phyloP scores from a whole-genome alignment of 352 stramenopile species.

The Albugo laibachii region DNA sequence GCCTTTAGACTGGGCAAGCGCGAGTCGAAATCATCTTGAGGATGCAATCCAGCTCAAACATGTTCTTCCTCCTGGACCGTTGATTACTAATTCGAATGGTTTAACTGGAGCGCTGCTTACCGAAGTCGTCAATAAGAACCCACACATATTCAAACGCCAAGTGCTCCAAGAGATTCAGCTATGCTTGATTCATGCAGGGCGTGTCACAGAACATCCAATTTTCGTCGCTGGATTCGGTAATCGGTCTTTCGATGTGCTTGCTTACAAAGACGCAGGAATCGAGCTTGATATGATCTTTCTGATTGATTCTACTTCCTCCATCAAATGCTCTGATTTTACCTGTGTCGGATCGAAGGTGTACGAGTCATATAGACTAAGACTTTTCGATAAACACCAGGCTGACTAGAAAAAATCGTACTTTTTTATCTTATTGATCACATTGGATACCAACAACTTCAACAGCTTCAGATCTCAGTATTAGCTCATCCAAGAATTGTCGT shows the following conservation, averaged over 20 bases:
- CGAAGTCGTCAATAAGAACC: constrained; percentile 75
- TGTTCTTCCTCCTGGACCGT: constrained; percentile 31
- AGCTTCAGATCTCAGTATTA: no score
- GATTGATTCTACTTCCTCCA: constrained; percentile 60
- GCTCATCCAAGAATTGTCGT: no score
- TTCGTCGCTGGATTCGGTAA: constrained; percentile 77
- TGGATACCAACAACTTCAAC: no score
- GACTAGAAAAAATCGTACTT: no score
- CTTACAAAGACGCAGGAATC: constrained; percentile 56
- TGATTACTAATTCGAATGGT: constrained; percentile 68
- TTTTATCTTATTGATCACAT: no score
- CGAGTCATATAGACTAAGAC: no score
- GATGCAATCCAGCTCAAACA: constrained; percentile 42
- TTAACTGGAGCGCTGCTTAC: constrained; percentile 57
- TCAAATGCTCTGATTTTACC: no score
- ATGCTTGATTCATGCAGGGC: constrained; percentile 55
- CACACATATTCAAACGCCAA: constrained; percentile 61
- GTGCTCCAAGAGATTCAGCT: constrained; percentile 68
- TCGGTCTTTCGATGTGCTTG: constrained; percentile 50
- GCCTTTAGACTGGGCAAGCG: constrained; percentile 54
- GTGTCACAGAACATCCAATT: constrained; percentile 43
- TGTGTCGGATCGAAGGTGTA: no score
- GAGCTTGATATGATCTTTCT: constrained; percentile 54
- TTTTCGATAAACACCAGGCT: no score
- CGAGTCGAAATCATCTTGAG: constrained; percentile 50